phyloP scores from a whole-genome alignment of 1,139 yeast species.

The Candida sp. region DNA sequence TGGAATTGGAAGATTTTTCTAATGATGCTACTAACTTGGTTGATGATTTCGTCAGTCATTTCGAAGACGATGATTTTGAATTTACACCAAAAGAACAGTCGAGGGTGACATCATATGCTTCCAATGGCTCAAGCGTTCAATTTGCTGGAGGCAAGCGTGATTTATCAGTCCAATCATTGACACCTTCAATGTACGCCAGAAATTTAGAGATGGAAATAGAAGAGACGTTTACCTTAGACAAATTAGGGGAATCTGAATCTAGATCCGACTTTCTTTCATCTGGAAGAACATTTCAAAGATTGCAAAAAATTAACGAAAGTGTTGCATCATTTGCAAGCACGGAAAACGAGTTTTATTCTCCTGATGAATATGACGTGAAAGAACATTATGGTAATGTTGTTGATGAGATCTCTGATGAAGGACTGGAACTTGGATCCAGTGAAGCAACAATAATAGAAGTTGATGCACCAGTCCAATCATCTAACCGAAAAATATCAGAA shows the following conservation, averaged over 20 bases:
- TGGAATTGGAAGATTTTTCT: background rate
- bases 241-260: background rate
- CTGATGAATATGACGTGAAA: constrained; percentile 19
- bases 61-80: background rate
- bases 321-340: constrained; percentile 15
- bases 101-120: background rate
- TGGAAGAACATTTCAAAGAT: background rate
- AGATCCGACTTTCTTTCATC: background rate
- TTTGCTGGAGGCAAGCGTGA: constrained; percentile 9
- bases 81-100: background rate
- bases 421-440: constrained; percentile 18
- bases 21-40: background rate
- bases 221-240: background rate
- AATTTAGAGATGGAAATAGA: constrained; percentile 29
- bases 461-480: background rate
- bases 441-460: constrained; percentile 32
- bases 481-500: background rate
- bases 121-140: background rate
- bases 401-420: background rate
- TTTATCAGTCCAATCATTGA: constrained; percentile 23
- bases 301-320: constrained; percentile 6
- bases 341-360: constrained; percentile 33
- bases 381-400: constrained; percentile 1
- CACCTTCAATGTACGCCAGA: constrained; percentile 27
- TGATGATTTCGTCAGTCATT: background rate